These are phyloP conservation scores for Cutaneotrichosporon daszewskae DNA, from an alignment of 1,284 basidiomycete genomes.

Conservation along the genomic window DNA sequence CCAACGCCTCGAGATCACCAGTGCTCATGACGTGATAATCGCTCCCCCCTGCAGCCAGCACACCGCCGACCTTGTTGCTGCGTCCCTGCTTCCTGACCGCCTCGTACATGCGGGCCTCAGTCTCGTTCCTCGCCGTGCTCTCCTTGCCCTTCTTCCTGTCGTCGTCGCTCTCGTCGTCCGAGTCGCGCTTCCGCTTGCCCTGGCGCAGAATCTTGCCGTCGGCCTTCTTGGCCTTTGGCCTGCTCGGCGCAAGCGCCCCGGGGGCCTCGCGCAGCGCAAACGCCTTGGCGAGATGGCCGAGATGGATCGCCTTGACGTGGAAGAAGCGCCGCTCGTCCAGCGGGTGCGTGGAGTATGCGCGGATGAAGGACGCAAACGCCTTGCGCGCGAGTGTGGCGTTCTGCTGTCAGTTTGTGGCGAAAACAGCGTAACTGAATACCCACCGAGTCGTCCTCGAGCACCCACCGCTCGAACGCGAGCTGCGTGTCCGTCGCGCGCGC, in stretches of 20 bases:
- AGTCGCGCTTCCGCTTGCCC: slow-evolving; percentile 50
- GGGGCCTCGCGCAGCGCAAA: slow-evolving; percentile 95
- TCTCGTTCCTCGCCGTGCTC: slow-evolving; percentile 50
- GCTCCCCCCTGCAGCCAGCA: slow-evolving; percentile 66
- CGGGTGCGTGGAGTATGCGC: slow-evolving; percentile 97
- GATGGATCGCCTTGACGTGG: slow-evolving; percentile 85
- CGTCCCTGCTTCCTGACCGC: slow-evolving; percentile 81
- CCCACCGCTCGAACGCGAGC: slow-evolving; percentile 92
- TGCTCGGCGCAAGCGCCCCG: slow-evolving; percentile 53
- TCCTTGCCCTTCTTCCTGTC: slow-evolving; percentile 37
- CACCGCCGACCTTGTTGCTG: slow-evolving; percentile 69
- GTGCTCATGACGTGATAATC: slow-evolving; percentile 79
- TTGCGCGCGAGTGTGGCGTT: slow-evolving; percentile 70
- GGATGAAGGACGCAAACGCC: slow-evolving; percentile 86
- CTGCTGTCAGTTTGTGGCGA: slow-evolving; percentile 49
- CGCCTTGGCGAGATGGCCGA: slow-evolving; percentile 93
- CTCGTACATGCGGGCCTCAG: slow-evolving; percentile 80
- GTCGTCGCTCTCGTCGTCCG: slow-evolving; percentile 50
- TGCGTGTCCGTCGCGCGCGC: slow-evolving; percentile 92
- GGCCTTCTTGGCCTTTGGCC: slow-evolving; percentile 16
- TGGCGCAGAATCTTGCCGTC: slow-evolving; percentile 7
- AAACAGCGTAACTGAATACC: too few relatives aligned
- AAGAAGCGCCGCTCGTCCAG: slow-evolving; percentile 92
- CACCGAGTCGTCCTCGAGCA: slow-evolving; percentile 66
- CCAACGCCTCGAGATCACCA: slow-evolving; percentile 63